Evolutionary conservation across 1,284 basidiomycete genomes (phyloP).

Genomic region (Ustilago nuda): DNA sequence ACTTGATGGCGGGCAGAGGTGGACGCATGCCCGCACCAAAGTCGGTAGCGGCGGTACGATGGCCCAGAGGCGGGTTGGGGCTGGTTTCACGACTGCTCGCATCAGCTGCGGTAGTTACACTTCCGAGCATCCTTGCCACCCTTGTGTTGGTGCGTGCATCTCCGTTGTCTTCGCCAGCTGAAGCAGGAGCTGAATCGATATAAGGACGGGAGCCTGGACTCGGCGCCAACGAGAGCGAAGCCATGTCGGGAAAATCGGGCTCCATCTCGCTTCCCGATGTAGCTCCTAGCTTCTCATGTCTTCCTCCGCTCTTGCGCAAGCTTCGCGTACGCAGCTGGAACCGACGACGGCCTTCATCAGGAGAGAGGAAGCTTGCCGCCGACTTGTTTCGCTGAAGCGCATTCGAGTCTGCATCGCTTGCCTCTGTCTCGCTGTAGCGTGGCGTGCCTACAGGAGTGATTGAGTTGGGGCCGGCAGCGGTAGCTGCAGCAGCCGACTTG

Average conservation of each 20-base stretch:
- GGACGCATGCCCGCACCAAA: slow-evolving; percentile 28
- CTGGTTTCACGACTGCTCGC: slow-evolving; percentile 50
- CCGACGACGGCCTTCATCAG: slow-evolving; percentile 40
- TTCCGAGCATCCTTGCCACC: slow-evolving; percentile 45
- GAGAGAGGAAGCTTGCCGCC: slow-evolving; percentile 59
- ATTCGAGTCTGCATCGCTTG: slow-evolving; percentile 77
- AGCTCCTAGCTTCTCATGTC: slow-evolving; percentile 45
- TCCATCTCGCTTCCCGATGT: slow-evolving; percentile 55
- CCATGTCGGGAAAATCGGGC: slow-evolving; percentile 56
- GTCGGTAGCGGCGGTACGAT: slow-evolving; percentile 8
- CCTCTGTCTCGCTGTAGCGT: slow-evolving; percentile 49
- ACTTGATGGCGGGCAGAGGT: slow-evolving; percentile 30
- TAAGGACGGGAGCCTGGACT: slow-evolving; percentile 18
- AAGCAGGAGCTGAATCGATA: slow-evolving; percentile 40
- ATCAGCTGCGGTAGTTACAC: slow-evolving; percentile 11
- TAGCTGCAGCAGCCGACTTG: slow-evolving; percentile 36
- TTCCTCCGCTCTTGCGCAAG: slow-evolving; percentile 35
- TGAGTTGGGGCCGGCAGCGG: slow-evolving; percentile 16
- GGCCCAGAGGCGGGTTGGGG: slow-evolving; percentile 29
- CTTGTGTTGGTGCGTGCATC: slow-evolving; percentile 34
- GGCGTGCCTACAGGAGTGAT: slow-evolving; percentile 45
- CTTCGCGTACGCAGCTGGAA: slow-evolving; percentile 44
- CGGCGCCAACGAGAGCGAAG: slow-evolving; percentile 47
- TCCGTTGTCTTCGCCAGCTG: slow-evolving; percentile 51
- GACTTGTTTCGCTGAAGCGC: slow-evolving; percentile 69